Evolutionary conservation across 2,329 filamentous ascomycete genomes (phyloP).

Genomic region (Colletotrichum eremochloae): DNA sequence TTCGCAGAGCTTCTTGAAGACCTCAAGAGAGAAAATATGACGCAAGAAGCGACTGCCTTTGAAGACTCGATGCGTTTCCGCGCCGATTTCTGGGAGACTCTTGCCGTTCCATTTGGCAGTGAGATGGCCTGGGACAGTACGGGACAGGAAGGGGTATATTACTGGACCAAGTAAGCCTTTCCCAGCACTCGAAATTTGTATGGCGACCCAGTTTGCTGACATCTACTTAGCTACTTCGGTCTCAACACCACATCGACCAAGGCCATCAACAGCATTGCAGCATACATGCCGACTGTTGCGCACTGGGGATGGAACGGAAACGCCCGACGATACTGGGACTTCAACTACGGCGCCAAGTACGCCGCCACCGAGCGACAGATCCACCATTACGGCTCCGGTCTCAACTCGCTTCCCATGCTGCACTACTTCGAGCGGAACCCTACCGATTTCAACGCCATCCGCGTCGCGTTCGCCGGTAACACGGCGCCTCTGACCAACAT

Average conservation of each 20-base stretch:
- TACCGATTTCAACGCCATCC: constrained; percentile 62
- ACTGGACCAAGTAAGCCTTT: constrained; percentile 62
- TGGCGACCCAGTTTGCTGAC: background rate
- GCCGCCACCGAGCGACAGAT: constrained; percentile 62
- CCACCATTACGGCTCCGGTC: constrained; percentile 72
- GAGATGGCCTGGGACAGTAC: constrained; percentile 75
- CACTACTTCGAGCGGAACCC: constrained; percentile 62
- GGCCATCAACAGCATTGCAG: constrained; percentile 66
- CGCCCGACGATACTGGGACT: constrained; percentile 72
- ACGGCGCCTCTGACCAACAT: constrained; percentile 68
- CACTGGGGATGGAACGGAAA: constrained; percentile 76
- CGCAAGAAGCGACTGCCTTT: constrained; percentile 52
- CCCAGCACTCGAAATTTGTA: background rate
- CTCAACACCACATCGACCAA: constrained; percentile 60
- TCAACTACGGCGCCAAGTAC: constrained; percentile 54
- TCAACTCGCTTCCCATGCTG: constrained; percentile 69
- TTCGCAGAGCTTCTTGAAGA: constrained; percentile 66
- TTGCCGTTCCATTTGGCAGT: constrained; percentile 68
- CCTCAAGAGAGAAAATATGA: constrained; percentile 59
- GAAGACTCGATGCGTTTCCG: constrained; percentile 61
- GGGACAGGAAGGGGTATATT: constrained; percentile 72
- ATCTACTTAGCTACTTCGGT: constrained; percentile 59
- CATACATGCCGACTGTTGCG: constrained; percentile 68
- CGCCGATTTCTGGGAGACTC: constrained; percentile 62
- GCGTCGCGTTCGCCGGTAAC: constrained; percentile 67